Percentiles rank a stretch among this genome's conserved stretches.
These are phyloP conservation scores for Phellopilus nigrolimitatus DNA, from an alignment of 1,284 basidiomycete species.

Conservation along the genomic window DNA sequence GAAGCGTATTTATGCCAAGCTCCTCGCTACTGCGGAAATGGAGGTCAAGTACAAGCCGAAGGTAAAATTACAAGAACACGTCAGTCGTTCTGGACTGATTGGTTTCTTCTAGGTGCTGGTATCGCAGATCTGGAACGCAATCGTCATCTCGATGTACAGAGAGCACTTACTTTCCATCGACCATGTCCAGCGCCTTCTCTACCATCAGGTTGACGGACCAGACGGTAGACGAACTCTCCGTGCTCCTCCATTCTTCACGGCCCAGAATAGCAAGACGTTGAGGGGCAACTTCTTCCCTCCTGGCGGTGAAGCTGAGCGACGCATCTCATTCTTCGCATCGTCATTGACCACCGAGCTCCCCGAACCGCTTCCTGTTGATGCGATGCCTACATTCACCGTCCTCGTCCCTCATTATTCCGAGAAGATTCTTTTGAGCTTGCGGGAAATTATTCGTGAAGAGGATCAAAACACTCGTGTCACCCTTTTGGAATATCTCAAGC, in stretches of 20 bases:
- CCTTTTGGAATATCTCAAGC: conserved; percentile 94
- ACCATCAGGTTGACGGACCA: conserved; percentile 86
- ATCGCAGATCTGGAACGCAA: conserved; percentile 96
- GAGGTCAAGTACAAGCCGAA: conserved; percentile 98
- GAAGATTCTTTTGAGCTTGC: conserved; percentile 89
- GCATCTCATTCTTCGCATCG: conserved; percentile 96
- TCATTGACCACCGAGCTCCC: conserved; percentile 91
- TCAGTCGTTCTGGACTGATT: conserved; percentile 10
- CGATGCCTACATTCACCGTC: conserved; percentile 97
- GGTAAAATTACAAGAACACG: conserved; percentile 39
- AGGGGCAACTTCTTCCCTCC: conserved; percentile 87
- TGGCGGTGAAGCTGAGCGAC: conserved; percentile 92
- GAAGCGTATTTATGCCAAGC: conserved; percentile 93
- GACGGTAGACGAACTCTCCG: conserved; percentile 88
- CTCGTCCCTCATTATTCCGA: conserved; percentile 96
- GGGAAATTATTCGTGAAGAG: conserved; percentile 96
- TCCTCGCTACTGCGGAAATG: conserved; percentile 91
- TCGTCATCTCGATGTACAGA: conserved; percentile 98
- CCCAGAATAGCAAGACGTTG: conserved; percentile 69
- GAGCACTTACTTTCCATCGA: conserved; percentile 94
- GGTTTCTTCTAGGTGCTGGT: conserved; percentile 65
- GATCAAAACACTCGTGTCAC: conserved; percentile 96
- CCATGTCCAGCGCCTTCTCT: conserved; percentile 89
- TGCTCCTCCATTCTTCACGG: conserved; percentile 94
- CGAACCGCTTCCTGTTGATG: conserved; percentile 88